Conservation (phyloP, 192 early-diverging fungal species). For the Podila epigama region DNA sequence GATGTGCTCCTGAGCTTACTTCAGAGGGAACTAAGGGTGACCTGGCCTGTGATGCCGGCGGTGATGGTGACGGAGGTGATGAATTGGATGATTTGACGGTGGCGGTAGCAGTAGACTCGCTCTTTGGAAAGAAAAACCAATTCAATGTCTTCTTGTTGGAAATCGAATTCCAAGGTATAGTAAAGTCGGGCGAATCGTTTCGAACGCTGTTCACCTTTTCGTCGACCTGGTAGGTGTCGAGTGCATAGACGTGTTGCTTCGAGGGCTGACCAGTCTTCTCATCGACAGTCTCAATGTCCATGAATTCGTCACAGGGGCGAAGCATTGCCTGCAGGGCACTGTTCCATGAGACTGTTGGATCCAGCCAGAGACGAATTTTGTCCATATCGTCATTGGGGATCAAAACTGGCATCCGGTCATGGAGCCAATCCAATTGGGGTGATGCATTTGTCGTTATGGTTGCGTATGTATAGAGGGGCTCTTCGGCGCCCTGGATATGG, state of each 20-base stretch:
- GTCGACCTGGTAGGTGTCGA: slow-evolving; percentile 57
- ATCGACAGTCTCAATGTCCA: slow-evolving; percentile 17
- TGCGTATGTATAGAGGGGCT: slow-evolving; percentile 53
- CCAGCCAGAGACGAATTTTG: slow-evolving; percentile 58
- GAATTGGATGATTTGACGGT: neutral
- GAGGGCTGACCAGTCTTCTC: neutral
- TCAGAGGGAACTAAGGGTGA: no score
- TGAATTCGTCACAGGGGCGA: slow-evolving; percentile 56
- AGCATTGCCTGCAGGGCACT: slow-evolving; percentile 44
- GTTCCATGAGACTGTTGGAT: slow-evolving; percentile 46
- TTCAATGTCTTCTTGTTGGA: slow-evolving; percentile 41
- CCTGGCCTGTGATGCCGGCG: neutral
- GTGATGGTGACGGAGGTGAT: neutral
- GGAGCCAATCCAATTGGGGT: slow-evolving; percentile 51
- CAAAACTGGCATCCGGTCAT: slow-evolving; percentile 65
- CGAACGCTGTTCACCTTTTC: slow-evolving; percentile 54
- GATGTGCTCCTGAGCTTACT: no score
- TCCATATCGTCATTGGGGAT: slow-evolving; percentile 53
- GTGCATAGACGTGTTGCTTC: slow-evolving; percentile 2
- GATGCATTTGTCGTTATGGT: slow-evolving; percentile 62
- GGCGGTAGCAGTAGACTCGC: neutral
- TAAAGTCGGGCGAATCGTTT: slow-evolving; percentile 54
- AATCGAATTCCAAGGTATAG: slow-evolving; percentile 50
- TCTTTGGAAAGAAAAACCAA: slow-evolving; percentile 28
- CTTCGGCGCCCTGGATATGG: slow-evolving; percentile 37